A percentile compares a stretch with the other conserved stretches of the same genome.
Conservation (phyloP, 2,329 filamentous ascomycete species). For the Leptographium galeiforme region DNA sequence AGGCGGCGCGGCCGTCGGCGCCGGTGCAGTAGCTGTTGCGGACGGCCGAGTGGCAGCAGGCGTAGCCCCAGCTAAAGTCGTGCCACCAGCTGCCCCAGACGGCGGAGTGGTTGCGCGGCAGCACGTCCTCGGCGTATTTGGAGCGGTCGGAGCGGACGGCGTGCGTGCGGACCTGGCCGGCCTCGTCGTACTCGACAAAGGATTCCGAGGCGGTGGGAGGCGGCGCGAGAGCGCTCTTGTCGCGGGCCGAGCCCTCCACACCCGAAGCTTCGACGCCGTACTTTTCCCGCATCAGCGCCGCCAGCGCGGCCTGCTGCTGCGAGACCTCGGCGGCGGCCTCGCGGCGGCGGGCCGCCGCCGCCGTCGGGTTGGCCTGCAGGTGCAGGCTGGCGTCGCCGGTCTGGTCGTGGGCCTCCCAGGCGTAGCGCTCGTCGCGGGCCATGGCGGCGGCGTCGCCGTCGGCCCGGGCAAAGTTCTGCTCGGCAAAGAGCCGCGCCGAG, state of each 20-base stretch:
- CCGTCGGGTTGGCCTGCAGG: conserved; percentile 91
- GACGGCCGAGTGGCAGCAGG: conserved; percentile 83
- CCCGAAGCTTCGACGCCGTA: too few relatives aligned
- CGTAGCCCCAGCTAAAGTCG: conserved; percentile 89
- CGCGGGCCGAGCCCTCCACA: too few relatives aligned
- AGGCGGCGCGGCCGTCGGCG: conserved; percentile 70
- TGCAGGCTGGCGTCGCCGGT: conserved; percentile 69
- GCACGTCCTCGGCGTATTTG: conserved; percentile 82
- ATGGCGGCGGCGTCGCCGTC: conserved; percentile 91
- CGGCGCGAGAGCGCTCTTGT: too few relatives aligned
- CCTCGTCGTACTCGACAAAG: conserved; percentile 91
- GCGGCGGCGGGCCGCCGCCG: conserved; percentile 71
- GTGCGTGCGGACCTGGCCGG: conserved; percentile 80
- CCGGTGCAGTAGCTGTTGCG: conserved; percentile 98
- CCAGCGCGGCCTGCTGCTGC: conserved; percentile 51
- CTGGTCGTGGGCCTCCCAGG: conserved; percentile 89
- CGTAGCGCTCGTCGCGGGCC: conserved; percentile 75
- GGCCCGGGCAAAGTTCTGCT: conserved; percentile 80
- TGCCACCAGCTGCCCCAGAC: conserved; percentile 98
- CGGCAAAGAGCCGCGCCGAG: conserved; percentile 71
- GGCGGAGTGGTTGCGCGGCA: conserved; percentile 79
- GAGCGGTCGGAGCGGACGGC: conserved; percentile 60
- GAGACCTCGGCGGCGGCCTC: conserved; percentile 65
- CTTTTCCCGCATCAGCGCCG: conserved; percentile 62
- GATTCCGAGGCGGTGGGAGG: conserved; percentile 54